Evolutionary conservation across 2,329 filamentous ascomycete species (phyloP).

Genomic region (Ascocoryne sarcoides): DNA sequence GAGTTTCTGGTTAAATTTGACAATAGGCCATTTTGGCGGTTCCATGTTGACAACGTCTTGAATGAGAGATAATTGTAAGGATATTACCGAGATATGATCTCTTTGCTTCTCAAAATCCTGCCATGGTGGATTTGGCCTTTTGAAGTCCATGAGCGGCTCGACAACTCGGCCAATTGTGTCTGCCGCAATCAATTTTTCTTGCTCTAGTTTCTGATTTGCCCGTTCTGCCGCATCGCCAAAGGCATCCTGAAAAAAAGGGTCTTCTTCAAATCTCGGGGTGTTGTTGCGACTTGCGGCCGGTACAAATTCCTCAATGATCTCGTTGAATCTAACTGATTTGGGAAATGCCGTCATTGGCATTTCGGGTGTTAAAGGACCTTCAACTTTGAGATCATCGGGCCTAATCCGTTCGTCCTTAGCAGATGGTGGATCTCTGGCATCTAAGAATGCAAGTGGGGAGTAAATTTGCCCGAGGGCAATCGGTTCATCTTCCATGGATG

Average conservation of each 20-base stretch:
- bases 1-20: slow-evolving; percentile 33
- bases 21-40: slow-evolving; percentile 32
- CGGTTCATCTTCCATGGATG: slow-evolving; percentile 36
- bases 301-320: slow-evolving; percentile 19
- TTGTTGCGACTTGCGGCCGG: slow-evolving; percentile 6
- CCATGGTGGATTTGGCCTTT: slow-evolving; percentile 39
- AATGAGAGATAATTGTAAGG: slow-evolving; percentile 27
- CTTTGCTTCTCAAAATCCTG: slow-evolving; percentile 14
- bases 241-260: slow-evolving; percentile 18
- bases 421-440: slow-evolving; percentile 5
- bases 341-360: slow-evolving; percentile 4
- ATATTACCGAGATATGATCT: slow-evolving; percentile 18
- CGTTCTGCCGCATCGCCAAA: slow-evolving; percentile 16
- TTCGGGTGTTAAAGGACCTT: slow-evolving; percentile 24
- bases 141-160: slow-evolving; percentile 39
- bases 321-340: slow-evolving; percentile 22
- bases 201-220: slow-evolving; percentile 19
- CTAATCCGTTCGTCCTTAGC: slow-evolving; percentile 8
- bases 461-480: slow-evolving; percentile 61
- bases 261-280: slow-evolving; percentile 8
- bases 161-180: slow-evolving; percentile 36
- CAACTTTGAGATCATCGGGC: slow-evolving; percentile 21
- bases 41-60: slow-evolving; percentile 19
- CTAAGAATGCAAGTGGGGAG: slow-evolving; percentile 11
- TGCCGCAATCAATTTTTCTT: slow-evolving; percentile 25